Evolutionary conservation across 1,284 basidiomycete species (phyloP).

Genomic region (Apiotrichum laibachii): DNA sequence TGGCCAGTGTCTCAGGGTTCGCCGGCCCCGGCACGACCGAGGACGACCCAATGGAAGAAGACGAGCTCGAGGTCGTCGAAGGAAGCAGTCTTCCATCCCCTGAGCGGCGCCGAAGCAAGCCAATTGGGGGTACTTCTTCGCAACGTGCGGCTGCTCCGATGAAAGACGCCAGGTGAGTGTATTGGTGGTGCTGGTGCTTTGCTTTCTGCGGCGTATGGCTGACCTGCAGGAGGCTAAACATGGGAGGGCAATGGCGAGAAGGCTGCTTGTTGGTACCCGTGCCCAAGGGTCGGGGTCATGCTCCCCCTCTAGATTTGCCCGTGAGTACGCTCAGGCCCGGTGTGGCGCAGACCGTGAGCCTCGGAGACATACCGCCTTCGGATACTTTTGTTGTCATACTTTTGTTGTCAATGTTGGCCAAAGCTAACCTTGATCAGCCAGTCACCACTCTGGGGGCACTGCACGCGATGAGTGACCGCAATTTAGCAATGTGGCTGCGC

Average conservation of each 20-base stretch:
- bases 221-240: background rate
- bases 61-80: background rate
- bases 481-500: background rate
- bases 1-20: too few species aligned
- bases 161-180: background rate
- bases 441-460: background rate
- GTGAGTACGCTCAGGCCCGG: background rate
- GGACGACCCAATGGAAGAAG: background rate
- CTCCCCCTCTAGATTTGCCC: background rate
- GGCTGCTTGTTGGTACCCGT: background rate
- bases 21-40: too few species aligned
- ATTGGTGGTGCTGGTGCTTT: background rate
- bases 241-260: slow-evolving; percentile 1
- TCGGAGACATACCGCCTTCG: background rate
- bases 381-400: background rate
- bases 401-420: background rate
- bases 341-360: background rate
- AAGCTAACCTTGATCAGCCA: background rate
- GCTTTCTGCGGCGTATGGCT: background rate
- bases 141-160: background rate
- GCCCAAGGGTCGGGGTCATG: background rate
- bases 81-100: background rate
- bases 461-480: background rate
- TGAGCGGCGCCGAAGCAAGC: background rate
- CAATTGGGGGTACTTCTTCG: background rate